Percentiles rank a stretch among this genome's conserved stretches.
Conservation (phyloP, 768 basidiomycete species). For the Gloeostereum incarnatum region DNA sequence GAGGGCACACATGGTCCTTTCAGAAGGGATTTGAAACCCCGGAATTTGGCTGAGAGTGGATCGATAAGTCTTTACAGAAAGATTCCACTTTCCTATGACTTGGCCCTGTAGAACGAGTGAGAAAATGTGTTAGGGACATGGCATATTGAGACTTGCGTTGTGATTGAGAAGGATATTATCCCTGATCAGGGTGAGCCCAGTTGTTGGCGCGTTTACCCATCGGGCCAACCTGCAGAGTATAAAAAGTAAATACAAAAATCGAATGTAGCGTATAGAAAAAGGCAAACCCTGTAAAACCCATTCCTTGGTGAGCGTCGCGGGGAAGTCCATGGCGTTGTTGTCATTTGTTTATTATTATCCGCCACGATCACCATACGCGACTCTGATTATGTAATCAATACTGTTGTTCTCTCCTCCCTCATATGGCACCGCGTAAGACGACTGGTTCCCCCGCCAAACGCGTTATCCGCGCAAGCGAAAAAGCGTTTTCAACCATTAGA, state of each 20-base stretch:
- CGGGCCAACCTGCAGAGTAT: constrained; percentile 49
- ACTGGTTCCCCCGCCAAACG: constrained; percentile 23
- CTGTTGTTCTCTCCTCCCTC: constrained; percentile 42
- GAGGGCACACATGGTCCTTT: constrained; percentile 66
- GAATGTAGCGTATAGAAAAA: constrained; percentile 4
- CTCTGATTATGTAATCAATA: too few relatives aligned
- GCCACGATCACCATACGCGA: constrained; percentile 17
- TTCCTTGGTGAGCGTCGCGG: constrained; percentile 10
- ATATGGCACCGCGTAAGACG: constrained; percentile 15
- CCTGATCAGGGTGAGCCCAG: constrained; percentile 56
- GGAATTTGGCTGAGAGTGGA: constrained; percentile 56
- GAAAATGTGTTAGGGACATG: constrained; percentile 8
- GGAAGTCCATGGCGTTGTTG: neutral
- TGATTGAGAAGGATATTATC: constrained; percentile 68
- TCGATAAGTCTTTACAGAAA: constrained; percentile 66
- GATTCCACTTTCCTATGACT: constrained; percentile 54
- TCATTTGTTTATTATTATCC: neutral
- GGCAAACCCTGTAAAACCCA: constrained; percentile 59
- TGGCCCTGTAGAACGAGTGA: constrained; percentile 36
- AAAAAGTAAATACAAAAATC: constrained; percentile 5
- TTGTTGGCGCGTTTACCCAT: constrained; percentile 76
- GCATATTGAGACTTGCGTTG: constrained; percentile 30
- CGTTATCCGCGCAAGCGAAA: constrained; percentile 15
- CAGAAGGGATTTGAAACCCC: constrained; percentile 39
- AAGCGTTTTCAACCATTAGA: too few relatives aligned